Conservation (phyloP, 352 stramenopile species). For the Globisporangium polare region DNA sequence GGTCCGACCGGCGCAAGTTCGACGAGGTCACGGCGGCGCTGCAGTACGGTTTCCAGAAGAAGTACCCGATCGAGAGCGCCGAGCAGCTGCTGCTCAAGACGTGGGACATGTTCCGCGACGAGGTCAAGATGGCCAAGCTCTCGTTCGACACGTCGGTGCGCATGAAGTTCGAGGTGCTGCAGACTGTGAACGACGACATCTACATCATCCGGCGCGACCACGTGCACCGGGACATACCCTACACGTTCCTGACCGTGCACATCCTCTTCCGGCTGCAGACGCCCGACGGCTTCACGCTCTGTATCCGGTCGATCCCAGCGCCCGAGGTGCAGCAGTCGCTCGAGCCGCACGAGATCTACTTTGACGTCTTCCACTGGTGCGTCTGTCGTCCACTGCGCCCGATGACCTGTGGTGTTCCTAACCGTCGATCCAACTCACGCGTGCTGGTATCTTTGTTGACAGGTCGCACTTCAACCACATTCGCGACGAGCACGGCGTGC, state of each 20-base stretch:
- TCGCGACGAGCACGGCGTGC: slow-evolving; percentile 29
- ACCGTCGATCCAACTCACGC: background rate
- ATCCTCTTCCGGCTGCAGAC: slow-evolving; percentile 63
- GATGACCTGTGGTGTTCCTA: background rate
- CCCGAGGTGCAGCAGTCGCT: slow-evolving; percentile 40
- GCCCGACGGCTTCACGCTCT: slow-evolving; percentile 47
- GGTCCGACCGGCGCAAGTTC: slow-evolving; percentile 45
- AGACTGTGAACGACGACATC: slow-evolving; percentile 50
- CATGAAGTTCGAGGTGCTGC: slow-evolving; percentile 43
- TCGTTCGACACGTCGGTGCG: slow-evolving; percentile 45
- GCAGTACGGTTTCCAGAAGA: slow-evolving; percentile 47
- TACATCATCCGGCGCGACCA: slow-evolving; percentile 57
- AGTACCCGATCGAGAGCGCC: slow-evolving; percentile 28
- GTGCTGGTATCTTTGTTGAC: slow-evolving; percentile 5
- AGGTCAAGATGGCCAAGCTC: slow-evolving; percentile 33
- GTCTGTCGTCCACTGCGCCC: background rate
- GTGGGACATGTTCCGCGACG: slow-evolving; percentile 43
- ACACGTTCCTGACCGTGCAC: slow-evolving; percentile 55
- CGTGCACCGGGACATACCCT: slow-evolving; percentile 31
- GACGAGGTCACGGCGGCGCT: slow-evolving; percentile 25
- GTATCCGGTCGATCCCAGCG: slow-evolving; percentile 53
- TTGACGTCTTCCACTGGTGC: slow-evolving; percentile 62
- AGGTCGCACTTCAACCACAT: slow-evolving; percentile 58
- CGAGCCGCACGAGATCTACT: slow-evolving; percentile 48
- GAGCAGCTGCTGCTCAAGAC: slow-evolving; percentile 34